Evolutionary conservation across 78 protist genomes (phyloP).

Genomic region (Fonticula alba): DNA sequence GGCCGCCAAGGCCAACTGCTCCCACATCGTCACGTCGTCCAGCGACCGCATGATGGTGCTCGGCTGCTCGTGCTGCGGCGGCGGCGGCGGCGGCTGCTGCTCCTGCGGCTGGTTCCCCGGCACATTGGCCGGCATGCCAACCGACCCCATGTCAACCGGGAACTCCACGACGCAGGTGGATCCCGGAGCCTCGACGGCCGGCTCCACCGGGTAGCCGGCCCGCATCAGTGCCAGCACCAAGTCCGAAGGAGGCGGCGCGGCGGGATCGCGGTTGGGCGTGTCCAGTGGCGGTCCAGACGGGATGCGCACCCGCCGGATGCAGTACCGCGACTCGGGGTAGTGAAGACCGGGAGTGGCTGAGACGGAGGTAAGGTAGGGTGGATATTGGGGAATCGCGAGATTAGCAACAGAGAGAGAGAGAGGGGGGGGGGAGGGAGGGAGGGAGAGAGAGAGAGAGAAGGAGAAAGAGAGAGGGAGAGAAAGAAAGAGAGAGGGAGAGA

Average conservation of each 20-base stretch:
- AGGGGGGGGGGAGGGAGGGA: too few relatives aligned
- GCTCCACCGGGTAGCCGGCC: conserved; percentile 51
- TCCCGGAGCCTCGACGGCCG: conserved; percentile 11
- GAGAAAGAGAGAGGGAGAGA: too few relatives aligned
- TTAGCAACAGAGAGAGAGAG: too few relatives aligned
- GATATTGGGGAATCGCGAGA: too few relatives aligned
- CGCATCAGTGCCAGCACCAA: conserved; percentile 24
- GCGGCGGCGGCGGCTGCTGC: too few relatives aligned
- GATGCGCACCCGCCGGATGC: conserved; percentile 57
- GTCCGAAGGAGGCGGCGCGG: conserved; percentile 2
- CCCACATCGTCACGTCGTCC: conserved; percentile 62
- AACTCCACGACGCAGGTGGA: conserved; percentile 36
- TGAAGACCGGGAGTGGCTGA: conserved; percentile 79
- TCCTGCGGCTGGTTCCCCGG: conserved; percentile 20
- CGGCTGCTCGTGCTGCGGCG: too few relatives aligned
- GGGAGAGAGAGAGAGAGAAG: too few relatives aligned
- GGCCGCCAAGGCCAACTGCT: conserved; percentile 67
- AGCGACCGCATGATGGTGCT: conserved; percentile 7
- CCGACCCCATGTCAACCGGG: conserved; percentile 64
- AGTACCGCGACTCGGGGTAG: conserved; percentile 56
- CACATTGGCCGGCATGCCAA: conserved; percentile 40
- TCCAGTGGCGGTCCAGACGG: not conserved
- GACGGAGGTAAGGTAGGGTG: too few relatives aligned
- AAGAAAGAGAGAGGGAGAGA: too few relatives aligned
- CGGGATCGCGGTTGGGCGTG: not conserved